A percentile compares a stretch with the other conserved stretches of the same genome.
These are phyloP conservation scores for Miamiensis avidus DNA, from an alignment of 169 alveolate species.

Conservation along the genomic window DNA sequence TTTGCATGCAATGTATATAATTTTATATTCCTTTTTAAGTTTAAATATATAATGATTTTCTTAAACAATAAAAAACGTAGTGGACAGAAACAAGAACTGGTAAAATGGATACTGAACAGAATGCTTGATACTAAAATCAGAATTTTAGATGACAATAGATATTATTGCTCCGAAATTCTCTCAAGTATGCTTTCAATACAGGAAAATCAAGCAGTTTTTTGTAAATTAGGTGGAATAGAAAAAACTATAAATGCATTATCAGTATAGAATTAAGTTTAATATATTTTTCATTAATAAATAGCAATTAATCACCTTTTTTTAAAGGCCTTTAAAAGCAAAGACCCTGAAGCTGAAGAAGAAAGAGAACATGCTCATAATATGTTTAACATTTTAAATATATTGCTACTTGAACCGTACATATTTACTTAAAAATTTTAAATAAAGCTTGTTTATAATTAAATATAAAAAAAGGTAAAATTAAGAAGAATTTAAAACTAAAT, in stretches of 20 bases:
- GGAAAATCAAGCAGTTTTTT: background rate
- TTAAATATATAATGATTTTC: no score
- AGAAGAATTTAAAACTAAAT: background rate
- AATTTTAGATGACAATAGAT: background rate
- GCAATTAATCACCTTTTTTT: no score
- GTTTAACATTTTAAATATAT: no score
- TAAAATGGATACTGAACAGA: background rate
- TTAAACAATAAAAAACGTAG: no score
- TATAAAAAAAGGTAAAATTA: background rate
- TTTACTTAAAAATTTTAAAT: no score
- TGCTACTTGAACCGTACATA: background rate
- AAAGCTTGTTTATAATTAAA: no score
- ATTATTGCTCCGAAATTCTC: background rate
- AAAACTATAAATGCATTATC: background rate
- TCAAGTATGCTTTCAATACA: background rate
- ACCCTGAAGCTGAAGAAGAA: background rate
- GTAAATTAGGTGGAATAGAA: background rate
- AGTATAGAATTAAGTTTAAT: background rate
- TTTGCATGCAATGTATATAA: background rate
- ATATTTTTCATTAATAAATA: no score
- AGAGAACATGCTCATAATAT: background rate
- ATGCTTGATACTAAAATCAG: no score
- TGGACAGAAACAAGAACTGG: no score
- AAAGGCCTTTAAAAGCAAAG: background rate
- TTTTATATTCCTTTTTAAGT: no score